These are phyloP conservation scores for Aspergillus incahuasiensis DNA, from an alignment of 495 filamentous ascomycete genomes.

Conservation along the genomic window DNA sequence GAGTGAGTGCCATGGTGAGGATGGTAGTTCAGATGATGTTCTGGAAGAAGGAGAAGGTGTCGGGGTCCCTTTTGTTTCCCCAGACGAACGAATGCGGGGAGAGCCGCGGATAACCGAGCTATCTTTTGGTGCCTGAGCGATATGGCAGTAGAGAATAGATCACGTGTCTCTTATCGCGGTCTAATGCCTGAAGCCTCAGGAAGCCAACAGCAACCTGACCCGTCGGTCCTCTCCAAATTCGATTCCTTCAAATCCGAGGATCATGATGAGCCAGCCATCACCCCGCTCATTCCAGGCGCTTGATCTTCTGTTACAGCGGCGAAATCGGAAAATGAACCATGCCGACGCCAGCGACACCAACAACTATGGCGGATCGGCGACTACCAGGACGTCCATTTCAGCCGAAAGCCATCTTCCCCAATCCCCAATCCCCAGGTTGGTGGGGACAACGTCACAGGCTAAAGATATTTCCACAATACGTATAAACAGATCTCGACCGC, in stretches of 20 bases:
- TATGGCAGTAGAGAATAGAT: neutral
- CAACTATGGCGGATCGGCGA: neutral
- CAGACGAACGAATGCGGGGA: constrained; percentile 18
- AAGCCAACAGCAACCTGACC: too few species aligned
- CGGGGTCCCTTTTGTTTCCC: constrained; percentile 12
- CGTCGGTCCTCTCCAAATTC: too few species aligned
- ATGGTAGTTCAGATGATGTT: neutral
- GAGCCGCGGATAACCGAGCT: constrained; percentile 19
- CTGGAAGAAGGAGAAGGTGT: constrained; percentile 4
- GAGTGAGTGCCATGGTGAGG: constrained; percentile 7
- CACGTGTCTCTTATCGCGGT: too few species aligned
- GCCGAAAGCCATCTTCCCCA: neutral
- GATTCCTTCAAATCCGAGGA: too few species aligned
- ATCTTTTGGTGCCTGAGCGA: constrained; percentile 6
- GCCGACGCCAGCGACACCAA: neutral
- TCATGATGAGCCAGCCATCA: too few species aligned
- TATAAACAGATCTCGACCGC: too few species aligned
- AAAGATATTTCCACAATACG: neutral
- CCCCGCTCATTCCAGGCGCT: too few species aligned
- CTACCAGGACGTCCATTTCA: neutral
- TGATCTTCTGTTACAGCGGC: too few species aligned
- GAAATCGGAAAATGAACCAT: too few species aligned
- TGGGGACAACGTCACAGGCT: neutral
- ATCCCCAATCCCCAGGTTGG: neutral
- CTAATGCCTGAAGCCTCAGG: neutral